phyloP scores from a whole-genome alignment of 805 yeast genomes.

The Priceomyces medius region DNA sequence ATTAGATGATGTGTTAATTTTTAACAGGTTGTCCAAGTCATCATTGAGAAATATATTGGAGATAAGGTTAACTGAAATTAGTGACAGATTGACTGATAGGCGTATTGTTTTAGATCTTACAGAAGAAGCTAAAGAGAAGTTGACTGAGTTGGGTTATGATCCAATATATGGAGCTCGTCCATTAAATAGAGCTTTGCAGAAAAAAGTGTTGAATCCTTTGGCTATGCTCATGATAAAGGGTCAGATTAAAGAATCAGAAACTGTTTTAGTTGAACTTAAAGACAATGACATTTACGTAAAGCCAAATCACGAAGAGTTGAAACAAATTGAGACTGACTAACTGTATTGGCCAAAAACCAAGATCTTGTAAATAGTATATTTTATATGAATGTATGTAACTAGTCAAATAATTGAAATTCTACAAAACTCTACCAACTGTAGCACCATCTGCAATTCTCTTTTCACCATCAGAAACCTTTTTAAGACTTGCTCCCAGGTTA shows the following conservation, averaged over 20 bases:
- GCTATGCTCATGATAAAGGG: slow-evolving; percentile 80
- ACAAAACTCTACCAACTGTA: slow-evolving; percentile 49
- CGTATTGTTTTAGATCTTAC: slow-evolving; percentile 61
- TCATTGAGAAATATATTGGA: slow-evolving; percentile 81
- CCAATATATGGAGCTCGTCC: slow-evolving; percentile 95
- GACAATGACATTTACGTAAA: slow-evolving; percentile 24
- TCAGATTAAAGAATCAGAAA: slow-evolving; percentile 50
- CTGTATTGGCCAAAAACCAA: neutral
- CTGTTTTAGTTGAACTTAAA: slow-evolving; percentile 26
- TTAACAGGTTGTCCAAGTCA: slow-evolving; percentile 79
- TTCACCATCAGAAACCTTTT: slow-evolving; percentile 49
- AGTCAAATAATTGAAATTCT: slow-evolving; percentile 3
- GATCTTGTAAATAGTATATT: slow-evolving; percentile 6
- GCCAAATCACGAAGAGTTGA: slow-evolving; percentile 28
- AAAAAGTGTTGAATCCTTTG: slow-evolving; percentile 81
- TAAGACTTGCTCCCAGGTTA: slow-evolving; percentile 49
- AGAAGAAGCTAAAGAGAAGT: slow-evolving; percentile 70
- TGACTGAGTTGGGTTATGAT: slow-evolving; percentile 86
- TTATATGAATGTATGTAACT: slow-evolving; percentile 1
- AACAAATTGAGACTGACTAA: neutral
- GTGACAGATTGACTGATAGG: slow-evolving; percentile 73
- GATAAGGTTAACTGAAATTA: slow-evolving; percentile 78
- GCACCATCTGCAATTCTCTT: slow-evolving; percentile 47
- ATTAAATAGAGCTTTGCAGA: slow-evolving; percentile 84
- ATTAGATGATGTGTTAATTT: slow-evolving; percentile 89